Evolutionary conservation across 2,329 filamentous ascomycete species (phyloP).

Genomic region (Cladophialophora exuberans): DNA sequence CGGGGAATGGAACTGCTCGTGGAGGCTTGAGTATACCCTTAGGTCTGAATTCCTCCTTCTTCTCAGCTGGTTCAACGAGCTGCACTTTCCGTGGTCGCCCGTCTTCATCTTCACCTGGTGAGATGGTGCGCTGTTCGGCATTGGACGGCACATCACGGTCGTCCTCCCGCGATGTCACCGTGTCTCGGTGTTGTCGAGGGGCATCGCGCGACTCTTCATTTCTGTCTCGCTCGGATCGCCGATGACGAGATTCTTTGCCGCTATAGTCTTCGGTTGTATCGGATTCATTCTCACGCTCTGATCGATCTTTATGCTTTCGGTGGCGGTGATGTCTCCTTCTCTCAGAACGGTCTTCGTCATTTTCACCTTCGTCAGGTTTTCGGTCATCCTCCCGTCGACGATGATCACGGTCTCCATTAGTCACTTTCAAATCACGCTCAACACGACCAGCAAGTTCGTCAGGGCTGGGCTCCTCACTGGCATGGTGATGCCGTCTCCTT

Average conservation of each 20-base stretch:
- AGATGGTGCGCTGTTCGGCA: constrained; percentile 25
- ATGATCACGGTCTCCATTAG: constrained; percentile 20
- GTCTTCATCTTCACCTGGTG: constrained; percentile 33
- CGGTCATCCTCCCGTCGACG: constrained; percentile 21
- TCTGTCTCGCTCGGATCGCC: constrained; percentile 13
- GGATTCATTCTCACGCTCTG: constrained; percentile 20
- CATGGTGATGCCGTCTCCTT: constrained; percentile 24
- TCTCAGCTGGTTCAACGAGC: constrained; percentile 71
- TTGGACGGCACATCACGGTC: constrained; percentile 12
- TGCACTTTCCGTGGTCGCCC: constrained; percentile 29
- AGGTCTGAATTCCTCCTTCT: constrained; percentile 67
- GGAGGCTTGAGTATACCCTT: constrained; percentile 87
- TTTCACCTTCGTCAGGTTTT: constrained; percentile 12
- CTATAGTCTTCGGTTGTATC: constrained; percentile 26
- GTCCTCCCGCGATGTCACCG: constrained; percentile 20
- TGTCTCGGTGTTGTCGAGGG: constrained; percentile 22
- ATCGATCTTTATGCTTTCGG: constrained; percentile 22
- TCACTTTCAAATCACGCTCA: constrained; percentile 23
- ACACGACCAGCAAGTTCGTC: constrained; percentile 24
- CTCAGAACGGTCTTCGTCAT: constrained; percentile 23
- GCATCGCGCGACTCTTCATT: constrained; percentile 19
- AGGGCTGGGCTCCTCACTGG: constrained; percentile 19
- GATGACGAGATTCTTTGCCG: constrained; percentile 16
- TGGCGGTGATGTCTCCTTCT: constrained; percentile 23
- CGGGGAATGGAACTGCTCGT: constrained; percentile 74